A percentile compares a stretch with the other conserved stretches of the same genome.
Conservation (phyloP, 2,329 filamentous ascomycete genomes). For the Xylaria hypoxylon region DNA sequence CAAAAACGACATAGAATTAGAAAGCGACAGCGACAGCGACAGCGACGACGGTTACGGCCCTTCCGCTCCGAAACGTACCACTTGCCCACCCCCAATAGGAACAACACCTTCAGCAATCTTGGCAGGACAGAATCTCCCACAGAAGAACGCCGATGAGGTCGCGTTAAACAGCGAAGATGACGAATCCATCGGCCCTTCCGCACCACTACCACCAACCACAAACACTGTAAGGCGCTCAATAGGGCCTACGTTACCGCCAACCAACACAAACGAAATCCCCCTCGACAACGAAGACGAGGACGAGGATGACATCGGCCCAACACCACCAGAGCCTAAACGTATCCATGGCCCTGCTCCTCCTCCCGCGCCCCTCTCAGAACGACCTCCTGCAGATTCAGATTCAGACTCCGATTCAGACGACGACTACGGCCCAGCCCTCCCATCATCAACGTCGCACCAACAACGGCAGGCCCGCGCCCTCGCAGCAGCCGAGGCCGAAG, state of each 20-base stretch:
- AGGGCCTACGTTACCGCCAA: constrained; percentile 40
- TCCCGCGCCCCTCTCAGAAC: constrained; percentile 56
- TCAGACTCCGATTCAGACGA: constrained; percentile 58
- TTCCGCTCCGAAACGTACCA: constrained; percentile 27
- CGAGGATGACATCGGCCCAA: constrained; percentile 42
- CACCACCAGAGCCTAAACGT: constrained; percentile 45
- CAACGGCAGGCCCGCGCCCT: constrained; percentile 47
- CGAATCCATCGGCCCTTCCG: constrained; percentile 43
- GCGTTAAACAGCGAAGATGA: constrained; percentile 57
- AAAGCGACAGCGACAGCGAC: constrained; percentile 41
- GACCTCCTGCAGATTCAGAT: constrained; percentile 50
- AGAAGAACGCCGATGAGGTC: constrained; percentile 58
- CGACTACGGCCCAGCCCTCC: constrained; percentile 71
- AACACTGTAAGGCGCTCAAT: constrained; percentile 38
- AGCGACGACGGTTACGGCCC: constrained; percentile 47
- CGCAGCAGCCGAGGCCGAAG: constrained; percentile 45
- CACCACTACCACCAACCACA: constrained; percentile 34
- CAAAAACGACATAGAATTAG: constrained; percentile 54
- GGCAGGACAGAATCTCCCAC: constrained; percentile 31
- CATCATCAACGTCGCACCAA: constrained; percentile 55
- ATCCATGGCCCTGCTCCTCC: constrained; percentile 59
- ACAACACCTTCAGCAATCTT: constrained; percentile 24
- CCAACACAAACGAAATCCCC: constrained; percentile 44
- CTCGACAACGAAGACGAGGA: constrained; percentile 42
- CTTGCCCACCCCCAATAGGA: constrained; percentile 30